Conservation (phyloP, 164 flowering plant species). For the Houttuynia cordata region DNA sequence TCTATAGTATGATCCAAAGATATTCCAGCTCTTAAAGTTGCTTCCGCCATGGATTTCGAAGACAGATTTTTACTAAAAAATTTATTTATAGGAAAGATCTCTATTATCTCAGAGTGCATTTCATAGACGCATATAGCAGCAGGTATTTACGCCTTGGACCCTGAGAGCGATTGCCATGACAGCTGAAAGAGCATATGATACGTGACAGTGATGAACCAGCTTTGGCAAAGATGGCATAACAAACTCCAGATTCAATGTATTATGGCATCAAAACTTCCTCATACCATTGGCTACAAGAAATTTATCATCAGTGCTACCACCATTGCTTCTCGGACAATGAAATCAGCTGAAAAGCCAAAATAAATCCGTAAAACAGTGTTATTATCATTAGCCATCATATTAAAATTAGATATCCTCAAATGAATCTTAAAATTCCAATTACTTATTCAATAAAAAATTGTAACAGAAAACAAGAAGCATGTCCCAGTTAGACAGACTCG, state of each 20-base stretch:
- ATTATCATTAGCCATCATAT: background rate
- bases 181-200: background rate
- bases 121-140: too few relatives aligned
- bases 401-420: too few relatives aligned
- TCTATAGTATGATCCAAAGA: too few relatives aligned
- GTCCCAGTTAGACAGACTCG: too few relatives aligned
- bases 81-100: too few relatives aligned
- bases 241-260: background rate
- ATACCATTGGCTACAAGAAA: background rate
- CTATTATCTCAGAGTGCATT: too few relatives aligned
- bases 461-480: too few relatives aligned
- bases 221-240: background rate
- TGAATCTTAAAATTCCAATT: background rate
- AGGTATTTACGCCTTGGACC: too few relatives aligned
- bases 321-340: constrained; percentile 48
- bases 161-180: background rate
- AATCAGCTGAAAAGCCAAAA: constrained; percentile 32
- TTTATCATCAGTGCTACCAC: constrained; percentile 5
- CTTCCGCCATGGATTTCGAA: too few relatives aligned
- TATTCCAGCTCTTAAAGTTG: too few relatives aligned
- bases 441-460: too few relatives aligned
- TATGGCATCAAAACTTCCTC: background rate
- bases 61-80: too few relatives aligned
- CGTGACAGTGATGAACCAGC: background rate
- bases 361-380: background rate